A percentile compares a stretch with the other conserved stretches of the same genome.
Evolutionary conservation across 208 protist genomes (phyloP).

Genomic region (Leishmania braziliensis): DNA sequence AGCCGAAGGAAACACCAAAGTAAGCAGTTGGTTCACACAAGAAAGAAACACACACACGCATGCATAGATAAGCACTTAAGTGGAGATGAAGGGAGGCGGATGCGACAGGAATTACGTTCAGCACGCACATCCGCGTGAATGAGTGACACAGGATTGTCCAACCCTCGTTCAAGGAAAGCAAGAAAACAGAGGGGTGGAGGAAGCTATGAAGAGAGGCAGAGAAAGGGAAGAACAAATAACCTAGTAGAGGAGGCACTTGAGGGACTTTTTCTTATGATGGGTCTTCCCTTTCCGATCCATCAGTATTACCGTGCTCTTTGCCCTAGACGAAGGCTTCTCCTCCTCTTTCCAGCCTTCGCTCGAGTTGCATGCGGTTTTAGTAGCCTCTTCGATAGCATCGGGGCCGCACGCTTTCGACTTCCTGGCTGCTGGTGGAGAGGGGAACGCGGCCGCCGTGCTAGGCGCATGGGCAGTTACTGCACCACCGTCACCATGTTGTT

Average conservation of each 20-base stretch:
- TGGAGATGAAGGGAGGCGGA: neutral
- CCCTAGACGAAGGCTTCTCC: neutral
- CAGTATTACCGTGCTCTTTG: conserved; percentile 24
- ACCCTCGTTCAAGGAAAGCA: neutral
- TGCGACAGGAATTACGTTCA: too few relatives aligned
- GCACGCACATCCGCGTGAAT: neutral
- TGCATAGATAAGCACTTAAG: neutral
- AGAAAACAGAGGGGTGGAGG: neutral
- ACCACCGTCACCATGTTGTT: neutral
- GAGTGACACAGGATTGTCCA: neutral
- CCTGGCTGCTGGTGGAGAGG: neutral
- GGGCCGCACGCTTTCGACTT: neutral
- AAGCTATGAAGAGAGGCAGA: neutral
- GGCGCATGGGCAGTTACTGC: neutral
- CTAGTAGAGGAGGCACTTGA: conserved; percentile 23
- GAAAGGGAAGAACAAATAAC: neutral
- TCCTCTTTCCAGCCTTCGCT: conserved; percentile 3
- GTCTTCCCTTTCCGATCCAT: conserved; percentile 7
- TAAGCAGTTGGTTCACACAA: neutral
- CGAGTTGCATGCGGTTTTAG: too few relatives aligned
- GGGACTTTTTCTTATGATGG: conserved; percentile 26
- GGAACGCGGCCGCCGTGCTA: neutral
- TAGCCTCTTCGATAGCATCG: neutral
- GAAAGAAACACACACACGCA: neutral
- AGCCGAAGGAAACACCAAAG: neutral